phyloP scores from a whole-genome alignment of 495 filamentous ascomycete species.

The Penicillium samsonianum region DNA sequence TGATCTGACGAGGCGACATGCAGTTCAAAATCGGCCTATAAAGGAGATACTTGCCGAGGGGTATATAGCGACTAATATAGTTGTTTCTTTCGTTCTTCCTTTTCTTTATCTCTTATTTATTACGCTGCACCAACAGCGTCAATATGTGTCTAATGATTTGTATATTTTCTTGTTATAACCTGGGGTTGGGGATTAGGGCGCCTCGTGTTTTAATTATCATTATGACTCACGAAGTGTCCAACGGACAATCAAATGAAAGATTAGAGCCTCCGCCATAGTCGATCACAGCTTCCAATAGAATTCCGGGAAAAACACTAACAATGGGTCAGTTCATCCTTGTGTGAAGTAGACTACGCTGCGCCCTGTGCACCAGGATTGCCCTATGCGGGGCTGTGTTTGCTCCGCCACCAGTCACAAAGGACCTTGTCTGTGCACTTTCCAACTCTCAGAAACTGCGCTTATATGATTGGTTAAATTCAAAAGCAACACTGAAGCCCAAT shows the following conservation, averaged over 20 bases:
- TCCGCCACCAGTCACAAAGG: neutral
- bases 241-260: neutral
- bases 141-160: neutral
- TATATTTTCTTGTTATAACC: neutral
- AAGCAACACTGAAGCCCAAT: neutral
- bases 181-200: neutral
- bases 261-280: neutral
- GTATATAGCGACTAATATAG: neutral
- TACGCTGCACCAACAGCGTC: neutral
- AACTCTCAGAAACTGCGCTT: neutral
- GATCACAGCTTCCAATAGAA: neutral
- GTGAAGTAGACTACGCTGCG: neutral
- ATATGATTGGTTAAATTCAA: neutral
- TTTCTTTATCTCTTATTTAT: neutral
- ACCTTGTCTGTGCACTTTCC: neutral
- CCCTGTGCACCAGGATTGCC: neutral
- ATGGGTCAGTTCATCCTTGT: neutral
- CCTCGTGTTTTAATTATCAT: neutral
- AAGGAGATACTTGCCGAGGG: neutral
- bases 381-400: slow-evolving; percentile 1
- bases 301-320: neutral
- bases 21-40: neutral
- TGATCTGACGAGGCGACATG: slow-evolving; percentile 5
- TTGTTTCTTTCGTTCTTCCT: neutral
- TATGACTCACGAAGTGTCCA: neutral